Evolutionary conservation across 2,329 filamentous ascomycete genomes (phyloP).

Genomic region (Fusarium mangiferae): DNA sequence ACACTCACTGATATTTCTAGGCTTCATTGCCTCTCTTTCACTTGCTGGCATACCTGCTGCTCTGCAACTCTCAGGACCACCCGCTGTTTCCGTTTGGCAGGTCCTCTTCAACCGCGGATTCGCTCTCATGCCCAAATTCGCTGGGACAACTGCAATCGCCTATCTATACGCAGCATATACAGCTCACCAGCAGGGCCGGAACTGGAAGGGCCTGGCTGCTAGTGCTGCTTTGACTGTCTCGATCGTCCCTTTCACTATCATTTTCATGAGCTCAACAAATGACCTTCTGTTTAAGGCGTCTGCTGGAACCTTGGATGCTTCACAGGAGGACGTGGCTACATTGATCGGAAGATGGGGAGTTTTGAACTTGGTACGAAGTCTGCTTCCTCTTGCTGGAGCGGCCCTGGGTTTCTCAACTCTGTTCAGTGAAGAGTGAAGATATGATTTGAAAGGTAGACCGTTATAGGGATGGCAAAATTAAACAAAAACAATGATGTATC

Average conservation of each 20-base stretch:
- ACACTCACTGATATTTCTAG: slow-evolving; percentile 39
- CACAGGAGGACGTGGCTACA: slow-evolving; percentile 35
- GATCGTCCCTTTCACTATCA: slow-evolving; percentile 55
- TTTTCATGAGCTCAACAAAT: slow-evolving; percentile 53
- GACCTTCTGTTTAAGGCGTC: slow-evolving; percentile 44
- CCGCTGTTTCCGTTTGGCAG: slow-evolving; percentile 51
- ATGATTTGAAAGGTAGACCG: no score
- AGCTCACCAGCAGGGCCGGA: slow-evolving; percentile 36
- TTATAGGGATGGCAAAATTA: not conserved
- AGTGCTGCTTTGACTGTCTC: slow-evolving; percentile 48
- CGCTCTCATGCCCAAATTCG: slow-evolving; percentile 51
- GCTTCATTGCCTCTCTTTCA: slow-evolving; percentile 51
- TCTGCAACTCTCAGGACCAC: slow-evolving; percentile 38
- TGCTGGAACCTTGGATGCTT: slow-evolving; percentile 26
- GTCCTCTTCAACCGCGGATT: slow-evolving; percentile 51
- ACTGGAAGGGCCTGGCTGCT: slow-evolving; percentile 49
- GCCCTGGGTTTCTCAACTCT: slow-evolving; percentile 39
- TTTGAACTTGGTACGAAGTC: slow-evolving; percentile 47
- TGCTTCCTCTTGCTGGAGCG: slow-evolving; percentile 47
- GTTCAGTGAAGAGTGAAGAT: not conserved
- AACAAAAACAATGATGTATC: not conserved
- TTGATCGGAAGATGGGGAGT: slow-evolving; percentile 39
- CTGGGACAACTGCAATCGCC: slow-evolving; percentile 45
- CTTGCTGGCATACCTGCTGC: slow-evolving; percentile 49
- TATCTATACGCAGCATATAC: slow-evolving; percentile 53